These are phyloP conservation scores for Pythium aphanidermatum DNA, from an alignment of 352 stramenopile species.

Conservation along the genomic window DNA sequence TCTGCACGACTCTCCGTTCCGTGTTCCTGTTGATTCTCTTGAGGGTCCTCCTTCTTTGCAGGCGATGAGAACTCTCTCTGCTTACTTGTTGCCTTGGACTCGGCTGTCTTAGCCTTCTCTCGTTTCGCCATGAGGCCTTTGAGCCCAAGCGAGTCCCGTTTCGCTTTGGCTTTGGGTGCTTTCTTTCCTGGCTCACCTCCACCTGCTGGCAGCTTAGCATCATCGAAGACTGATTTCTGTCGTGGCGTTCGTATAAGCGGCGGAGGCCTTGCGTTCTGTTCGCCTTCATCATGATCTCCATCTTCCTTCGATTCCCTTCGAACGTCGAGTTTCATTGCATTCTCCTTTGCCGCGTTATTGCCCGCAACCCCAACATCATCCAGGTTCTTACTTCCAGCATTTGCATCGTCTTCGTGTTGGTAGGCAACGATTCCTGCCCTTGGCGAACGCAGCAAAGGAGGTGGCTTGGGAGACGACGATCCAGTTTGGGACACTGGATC, in stretches of 20 bases:
- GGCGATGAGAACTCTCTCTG: too few relatives aligned
- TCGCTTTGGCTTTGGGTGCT: conserved; percentile 4
- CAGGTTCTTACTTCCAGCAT: too few relatives aligned
- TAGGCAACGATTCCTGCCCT: too few relatives aligned
- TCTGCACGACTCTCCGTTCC: neutral
- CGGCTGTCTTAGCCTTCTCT: conserved; percentile 3
- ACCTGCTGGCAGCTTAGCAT: conserved; percentile 5
- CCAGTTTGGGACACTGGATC: neutral
- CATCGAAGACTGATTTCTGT: neutral
- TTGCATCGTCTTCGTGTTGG: too few relatives aligned
- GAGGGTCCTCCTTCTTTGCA: too few relatives aligned
- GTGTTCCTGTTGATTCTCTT: neutral
- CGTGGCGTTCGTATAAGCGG: conserved; percentile 7
- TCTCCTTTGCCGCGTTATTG: too few relatives aligned
- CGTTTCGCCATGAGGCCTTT: conserved; percentile 10
- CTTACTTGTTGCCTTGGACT: neutral
- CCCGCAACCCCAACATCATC: too few relatives aligned
- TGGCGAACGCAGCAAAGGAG: neutral
- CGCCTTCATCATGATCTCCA: too few relatives aligned
- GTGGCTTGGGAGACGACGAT: neutral
- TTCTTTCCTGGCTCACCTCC: conserved; percentile 1
- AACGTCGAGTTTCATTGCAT: too few relatives aligned
- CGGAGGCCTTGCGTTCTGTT: neutral
- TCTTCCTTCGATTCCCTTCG: too few relatives aligned
- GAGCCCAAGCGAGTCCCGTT: conserved; percentile 14